These are phyloP conservation scores for Alternaria sp. DNA, from an alignment of 2,329 filamentous ascomycete species.

Conservation along the genomic window DNA sequence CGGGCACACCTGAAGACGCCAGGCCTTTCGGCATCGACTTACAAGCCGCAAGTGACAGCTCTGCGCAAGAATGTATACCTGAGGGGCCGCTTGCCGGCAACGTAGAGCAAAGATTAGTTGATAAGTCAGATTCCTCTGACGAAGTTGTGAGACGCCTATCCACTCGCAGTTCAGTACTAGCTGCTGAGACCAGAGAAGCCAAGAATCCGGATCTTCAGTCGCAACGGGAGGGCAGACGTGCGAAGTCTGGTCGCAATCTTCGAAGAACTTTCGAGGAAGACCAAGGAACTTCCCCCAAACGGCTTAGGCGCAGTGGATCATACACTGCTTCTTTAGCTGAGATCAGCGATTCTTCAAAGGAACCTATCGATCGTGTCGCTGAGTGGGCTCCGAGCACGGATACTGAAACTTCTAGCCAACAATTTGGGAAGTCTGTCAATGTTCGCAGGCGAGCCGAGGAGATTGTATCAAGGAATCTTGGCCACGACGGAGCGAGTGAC, in stretches of 20 bases:
- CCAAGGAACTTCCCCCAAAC: conserved; percentile 2
- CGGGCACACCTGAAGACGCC: conserved; percentile 7
- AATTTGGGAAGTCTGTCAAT: conserved; percentile 18
- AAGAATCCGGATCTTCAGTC: conserved; percentile 3
- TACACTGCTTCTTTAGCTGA: conserved; percentile 20
- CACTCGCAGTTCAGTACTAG: conserved; percentile 19
- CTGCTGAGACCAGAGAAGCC: conserved; percentile 31
- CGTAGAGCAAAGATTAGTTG: background rate
- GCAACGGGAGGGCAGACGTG: conserved; percentile 15
- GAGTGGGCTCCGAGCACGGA: conserved; percentile 12
- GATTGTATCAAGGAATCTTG: conserved; percentile 25
- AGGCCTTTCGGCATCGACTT: conserved; percentile 11
- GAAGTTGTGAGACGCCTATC: conserved; percentile 26
- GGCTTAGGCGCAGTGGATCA: conserved; percentile 18
- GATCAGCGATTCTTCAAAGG: conserved; percentile 9
- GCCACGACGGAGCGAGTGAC: conserved; percentile 36
- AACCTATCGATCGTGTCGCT: conserved; percentile 1
- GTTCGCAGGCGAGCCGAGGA: conserved; percentile 14
- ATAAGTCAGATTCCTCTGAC: conserved; percentile 12
- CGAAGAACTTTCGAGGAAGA: conserved; percentile 27
- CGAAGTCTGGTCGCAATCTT: conserved; percentile 31
- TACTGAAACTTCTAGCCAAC: conserved; percentile 7
- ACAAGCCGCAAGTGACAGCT: conserved; percentile 1
- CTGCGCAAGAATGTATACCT: conserved; percentile 3
- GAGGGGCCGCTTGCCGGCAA: conserved; percentile 4